These are phyloP conservation scores for Triangularia setosa DNA, from an alignment of 2,329 filamentous ascomycete species.

Conservation along the genomic window DNA sequence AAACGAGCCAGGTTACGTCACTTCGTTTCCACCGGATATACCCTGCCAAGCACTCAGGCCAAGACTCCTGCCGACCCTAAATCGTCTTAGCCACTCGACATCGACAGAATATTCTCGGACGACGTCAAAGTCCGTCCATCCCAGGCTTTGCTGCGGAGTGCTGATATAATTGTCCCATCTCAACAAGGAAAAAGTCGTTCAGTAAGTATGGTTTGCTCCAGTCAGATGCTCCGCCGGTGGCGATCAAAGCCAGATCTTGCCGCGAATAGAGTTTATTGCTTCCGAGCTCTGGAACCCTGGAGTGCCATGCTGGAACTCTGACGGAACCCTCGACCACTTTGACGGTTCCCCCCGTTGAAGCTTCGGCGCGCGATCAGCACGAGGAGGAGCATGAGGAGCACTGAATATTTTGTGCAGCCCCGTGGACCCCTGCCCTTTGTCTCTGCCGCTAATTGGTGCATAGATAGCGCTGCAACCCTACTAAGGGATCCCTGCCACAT, in stretches of 20 bases:
- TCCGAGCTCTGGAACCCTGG: not conserved
- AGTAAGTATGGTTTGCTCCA: slow-evolving; percentile 1
- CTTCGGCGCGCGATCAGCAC: not conserved
- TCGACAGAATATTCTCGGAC: not conserved
- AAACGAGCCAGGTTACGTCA: slow-evolving; percentile 18
- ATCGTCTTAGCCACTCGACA: not conserved
- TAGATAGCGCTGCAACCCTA: not conserved
- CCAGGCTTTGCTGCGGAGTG: not conserved
- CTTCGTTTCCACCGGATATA: slow-evolving; percentile 5
- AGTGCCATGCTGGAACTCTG: not conserved
- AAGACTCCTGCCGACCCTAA: slow-evolving; percentile 4
- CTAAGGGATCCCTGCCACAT: slow-evolving; percentile 4
- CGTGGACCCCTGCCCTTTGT: slow-evolving; percentile 5
- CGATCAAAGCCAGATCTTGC: not conserved
- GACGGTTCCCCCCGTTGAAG: not conserved
- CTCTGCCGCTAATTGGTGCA: slow-evolving; percentile 14
- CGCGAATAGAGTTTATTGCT: slow-evolving; percentile 1
- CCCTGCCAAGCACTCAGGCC: slow-evolving; percentile 2
- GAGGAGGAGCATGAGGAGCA: too few relatives aligned
- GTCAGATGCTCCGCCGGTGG: slow-evolving; percentile 1
- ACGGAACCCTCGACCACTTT: not conserved
- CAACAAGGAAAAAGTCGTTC: not conserved
- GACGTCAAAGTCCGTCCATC: not conserved
- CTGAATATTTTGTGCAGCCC: slow-evolving; percentile 14
- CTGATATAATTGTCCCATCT: not conserved